Base-by-base conservation (phyloP, 1,284 basidiomycete species). In the Sanghuangporus weigelae region DNA sequence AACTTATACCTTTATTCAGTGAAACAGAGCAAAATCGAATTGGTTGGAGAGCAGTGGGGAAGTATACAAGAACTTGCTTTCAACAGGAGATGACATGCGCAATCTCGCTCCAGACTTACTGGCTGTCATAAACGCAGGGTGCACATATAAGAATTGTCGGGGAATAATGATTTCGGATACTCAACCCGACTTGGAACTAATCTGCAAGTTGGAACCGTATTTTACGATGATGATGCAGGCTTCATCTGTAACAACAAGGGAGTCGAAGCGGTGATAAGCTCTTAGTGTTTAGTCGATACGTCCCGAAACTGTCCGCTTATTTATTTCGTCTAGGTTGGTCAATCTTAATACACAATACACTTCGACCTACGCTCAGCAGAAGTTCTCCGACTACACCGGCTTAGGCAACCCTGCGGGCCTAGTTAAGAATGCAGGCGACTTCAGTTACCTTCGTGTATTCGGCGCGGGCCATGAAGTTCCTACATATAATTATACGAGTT, bases 81-180 rank as follows among this genome's bases (percentile, higher is more conserved):
- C 69, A 8, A 84, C 83, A 11, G 85, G 84, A 38, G 85, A 87
- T 64, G 86, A 84, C 84, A 86, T 86, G 84, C 76, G 79, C 53
- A 85, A 80, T 69, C 83, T 81, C 10, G 71, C 78, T 12, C 82
- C 80, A 1, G 68, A 82, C 64, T 73, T 87, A 21, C 84, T 86
- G 71, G 77, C 74, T 26, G 84, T 87, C 6, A 83, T 87, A 67
- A 77, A 86, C 65, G 78, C 84, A 50, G 84, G 84, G 85, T 65
- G 67, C 80, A 65, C 83, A 69, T 60, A 78, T 19, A 8, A 12
- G 4, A 26, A 1, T 7, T n/a, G 6, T 51, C 3, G n/a, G 1
- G 10, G 12, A 11, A 42, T 11, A 11, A 42, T 11, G 19, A 2
- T 23, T 21, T 35, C 14, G 19, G 23, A n/a, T 3, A 23, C 5